Evolutionary conservation across 495 filamentous ascomycete genomes (phyloP).

Genomic region (Talaromyces proteolyticus): DNA sequence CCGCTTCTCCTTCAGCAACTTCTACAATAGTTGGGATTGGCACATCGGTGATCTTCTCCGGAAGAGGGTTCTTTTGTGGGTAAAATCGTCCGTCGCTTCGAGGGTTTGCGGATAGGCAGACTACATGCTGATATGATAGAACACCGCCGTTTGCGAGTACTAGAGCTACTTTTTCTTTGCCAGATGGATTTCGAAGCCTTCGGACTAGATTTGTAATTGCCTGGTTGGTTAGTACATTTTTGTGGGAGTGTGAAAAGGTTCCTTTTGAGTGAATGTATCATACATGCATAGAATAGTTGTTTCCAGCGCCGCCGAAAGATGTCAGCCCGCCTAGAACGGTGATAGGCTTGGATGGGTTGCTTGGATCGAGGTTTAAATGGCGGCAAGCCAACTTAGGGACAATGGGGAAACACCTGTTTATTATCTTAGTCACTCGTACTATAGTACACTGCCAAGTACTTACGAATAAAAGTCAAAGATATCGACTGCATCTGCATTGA

Average conservation of each 20-base stretch:
- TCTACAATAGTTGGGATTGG: conserved; percentile 24
- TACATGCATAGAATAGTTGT: conserved; percentile 58
- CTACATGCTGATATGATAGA: conserved; percentile 46
- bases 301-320: conserved; percentile 53
- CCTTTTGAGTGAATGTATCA: no score
- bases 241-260: neutral
- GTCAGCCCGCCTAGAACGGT: conserved; percentile 51
- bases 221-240: conserved; percentile 12
- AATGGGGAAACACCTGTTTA: conserved; percentile 47
- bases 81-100: conserved; percentile 27
- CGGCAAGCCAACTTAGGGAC: conserved; percentile 51
- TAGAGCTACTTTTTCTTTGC: conserved; percentile 31
- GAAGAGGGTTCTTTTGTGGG: conserved; percentile 30
- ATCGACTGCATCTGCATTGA: conserved; percentile 38
- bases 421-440: neutral
- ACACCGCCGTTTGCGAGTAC: conserved; percentile 52
- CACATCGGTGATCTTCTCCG: conserved; percentile 16
- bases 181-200: conserved; percentile 27
- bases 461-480: conserved; percentile 52
- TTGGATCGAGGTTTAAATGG: conserved; percentile 42
- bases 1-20: conserved; percentile 34
- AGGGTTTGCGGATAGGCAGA: conserved; percentile 40
- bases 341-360: conserved; percentile 33
- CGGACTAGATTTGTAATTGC: conserved; percentile 44
- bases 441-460: conserved; percentile 3